Percentiles rank a stretch among this genome's conserved stretches.
These are phyloP conservation scores for Euphorbia celastroides DNA, from an alignment of 441 rosid genomes.

Conservation along the genomic window DNA sequence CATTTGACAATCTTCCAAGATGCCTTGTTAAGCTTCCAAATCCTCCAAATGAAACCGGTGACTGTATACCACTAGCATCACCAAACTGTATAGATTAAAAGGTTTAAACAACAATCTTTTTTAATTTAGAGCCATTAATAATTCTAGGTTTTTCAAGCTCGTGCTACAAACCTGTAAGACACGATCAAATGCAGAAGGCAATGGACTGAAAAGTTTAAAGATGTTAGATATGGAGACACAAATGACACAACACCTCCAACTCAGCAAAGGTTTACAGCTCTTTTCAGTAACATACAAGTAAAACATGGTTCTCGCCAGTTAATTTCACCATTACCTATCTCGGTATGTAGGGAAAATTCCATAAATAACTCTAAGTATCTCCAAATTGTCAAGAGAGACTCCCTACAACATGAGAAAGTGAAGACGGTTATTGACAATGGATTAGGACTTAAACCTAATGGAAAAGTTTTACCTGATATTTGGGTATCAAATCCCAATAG, in stretches of 20 bases:
- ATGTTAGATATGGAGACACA: constrained; percentile 32
- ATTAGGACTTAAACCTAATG: neutral
- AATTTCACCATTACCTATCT: constrained; percentile 47
- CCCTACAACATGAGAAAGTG: constrained; percentile 38
- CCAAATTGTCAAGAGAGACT: constrained; percentile 61
- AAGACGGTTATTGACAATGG: neutral
- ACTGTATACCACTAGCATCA: constrained; percentile 97
- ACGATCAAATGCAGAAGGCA: constrained; percentile 89
- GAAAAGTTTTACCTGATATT: constrained; percentile 62
- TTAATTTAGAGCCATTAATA: constrained; percentile 9
- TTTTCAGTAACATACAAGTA: constrained; percentile 6
- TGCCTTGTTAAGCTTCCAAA: constrained; percentile 98
- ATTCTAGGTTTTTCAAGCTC: constrained; percentile 8
- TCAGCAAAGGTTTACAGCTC: neutral
- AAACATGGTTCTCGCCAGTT: constrained; percentile 8
- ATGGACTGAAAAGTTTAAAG: constrained; percentile 58
- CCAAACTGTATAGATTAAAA: constrained; percentile 61
- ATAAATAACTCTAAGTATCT: constrained; percentile 78
- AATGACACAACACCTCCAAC: constrained; percentile 18
- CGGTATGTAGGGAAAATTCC: constrained; percentile 90
- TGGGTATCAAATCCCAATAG: constrained; percentile 88
- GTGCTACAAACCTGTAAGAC: constrained; percentile 57
- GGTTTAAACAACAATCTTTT: constrained; percentile 18
- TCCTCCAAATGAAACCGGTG: constrained; percentile 99
- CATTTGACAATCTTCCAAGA: constrained; percentile 74